A percentile compares a stretch with the other conserved stretches of the same genome.
Evolutionary conservation across 2,329 filamentous ascomycete species (phyloP).

Genomic region (Diplodia mutila): DNA sequence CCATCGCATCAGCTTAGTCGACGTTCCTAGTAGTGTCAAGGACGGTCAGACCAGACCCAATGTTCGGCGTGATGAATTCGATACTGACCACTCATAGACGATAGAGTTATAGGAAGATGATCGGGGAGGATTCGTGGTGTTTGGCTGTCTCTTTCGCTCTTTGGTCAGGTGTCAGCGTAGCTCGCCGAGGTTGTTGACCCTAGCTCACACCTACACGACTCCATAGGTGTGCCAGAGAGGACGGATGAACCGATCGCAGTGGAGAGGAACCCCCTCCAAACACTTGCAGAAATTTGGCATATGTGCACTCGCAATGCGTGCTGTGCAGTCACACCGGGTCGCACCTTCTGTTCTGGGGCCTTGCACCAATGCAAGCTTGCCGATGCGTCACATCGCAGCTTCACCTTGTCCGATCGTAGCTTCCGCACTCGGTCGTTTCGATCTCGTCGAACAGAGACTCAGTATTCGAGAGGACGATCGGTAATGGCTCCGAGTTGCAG

Average conservation of each 20-base stretch:
- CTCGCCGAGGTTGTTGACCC: no score
- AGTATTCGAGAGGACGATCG: neutral
- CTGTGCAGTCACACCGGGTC: no score
- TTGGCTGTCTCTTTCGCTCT: neutral
- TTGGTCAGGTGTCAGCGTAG: neutral
- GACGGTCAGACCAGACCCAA: neutral
- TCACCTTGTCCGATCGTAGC: neutral
- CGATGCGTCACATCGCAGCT: neutral
- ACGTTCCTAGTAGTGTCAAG: neutral
- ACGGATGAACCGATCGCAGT: neutral
- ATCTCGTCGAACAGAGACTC: neutral
- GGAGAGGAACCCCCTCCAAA: neutral
- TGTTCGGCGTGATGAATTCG: neutral
- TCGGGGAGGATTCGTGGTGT: neutral
- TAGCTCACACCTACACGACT: no score
- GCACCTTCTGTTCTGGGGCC: no score
- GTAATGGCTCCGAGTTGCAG: no score
- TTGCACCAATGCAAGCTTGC: neutral
- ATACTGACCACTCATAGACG: neutral
- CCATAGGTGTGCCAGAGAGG: neutral
- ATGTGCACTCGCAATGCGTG: neutral
- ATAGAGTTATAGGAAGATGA: neutral
- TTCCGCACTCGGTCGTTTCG: neutral
- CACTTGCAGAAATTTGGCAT: neutral
- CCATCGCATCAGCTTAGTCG: neutral